Evolutionary conservation across 2,329 filamentous ascomycete genomes (phyloP), one percentile per base, ranked within the genome.

Genomic region (Xylariaceae sp.): DNA sequence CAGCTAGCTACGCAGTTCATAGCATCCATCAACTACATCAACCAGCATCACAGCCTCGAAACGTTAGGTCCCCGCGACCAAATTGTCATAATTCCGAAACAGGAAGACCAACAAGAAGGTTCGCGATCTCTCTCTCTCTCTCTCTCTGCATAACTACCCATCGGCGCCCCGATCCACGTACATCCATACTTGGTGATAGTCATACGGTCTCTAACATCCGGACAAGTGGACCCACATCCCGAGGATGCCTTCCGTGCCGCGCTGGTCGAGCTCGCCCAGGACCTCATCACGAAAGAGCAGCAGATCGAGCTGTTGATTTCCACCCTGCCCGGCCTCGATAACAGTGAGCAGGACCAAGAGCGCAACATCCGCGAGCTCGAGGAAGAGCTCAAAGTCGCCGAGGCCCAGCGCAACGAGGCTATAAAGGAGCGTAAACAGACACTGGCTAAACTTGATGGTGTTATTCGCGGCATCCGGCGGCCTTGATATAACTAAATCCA

Each of bases 231-330:
- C 27, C 79, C 85, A 2, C 76, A 86, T 30, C 75, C 82, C 0
- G 71, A 79, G 7, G 83, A 87, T 42, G 80, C 83, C 49, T 89
- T 89, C 71, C 77, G 80, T 53, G 79, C 80, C 2, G 82, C 85
- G 46, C 80, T 90, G 67, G 76, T 83, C 57, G 88, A 92, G 69
- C 76, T 94, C 51, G 87, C 88, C 39, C 80, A 82, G 58, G 89
- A 92, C 67, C 76, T 94, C 30, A 85, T 92, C 55, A 70, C 88
- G 55, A 90, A 91, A 66, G 86, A 91, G 64, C 88, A 91, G 72
- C 87, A 92, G 73, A 90, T 94, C 58, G 89, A 94, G 69, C 77
- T 82, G 44, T 74, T 94, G 47, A 88, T 92, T 55, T 86, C 84
- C 12, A 81, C 80, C 27, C 76, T 95, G 2, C 89, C 89, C 0